phyloP scores from a whole-genome alignment of 2,329 filamentous ascomycete species.

The Zymoseptoria passerinii region DNA sequence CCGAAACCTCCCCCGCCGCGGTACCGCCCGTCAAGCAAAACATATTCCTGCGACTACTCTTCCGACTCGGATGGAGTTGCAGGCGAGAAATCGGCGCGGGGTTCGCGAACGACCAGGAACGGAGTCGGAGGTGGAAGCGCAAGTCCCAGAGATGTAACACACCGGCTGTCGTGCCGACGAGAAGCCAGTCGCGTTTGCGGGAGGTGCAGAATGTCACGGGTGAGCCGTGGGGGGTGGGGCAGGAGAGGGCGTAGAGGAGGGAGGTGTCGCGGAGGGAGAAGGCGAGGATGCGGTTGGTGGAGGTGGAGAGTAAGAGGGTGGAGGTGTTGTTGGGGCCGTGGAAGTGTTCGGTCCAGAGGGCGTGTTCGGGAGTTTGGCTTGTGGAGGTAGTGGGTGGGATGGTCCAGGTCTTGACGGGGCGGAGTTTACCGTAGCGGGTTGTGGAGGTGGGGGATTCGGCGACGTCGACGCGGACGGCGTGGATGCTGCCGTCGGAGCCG shows the following conservation, averaged over 20 bases:
- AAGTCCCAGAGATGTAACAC: constrained; percentile 93
- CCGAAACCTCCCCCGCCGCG: constrained; percentile 77
- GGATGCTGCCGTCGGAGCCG: constrained; percentile 79
- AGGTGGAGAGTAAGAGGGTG: constrained; percentile 79
- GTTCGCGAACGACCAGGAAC: constrained; percentile 79
- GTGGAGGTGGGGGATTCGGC: constrained; percentile 45
- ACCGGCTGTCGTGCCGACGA: constrained; percentile 86
- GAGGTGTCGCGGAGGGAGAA: constrained; percentile 84
- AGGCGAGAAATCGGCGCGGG: constrained; percentile 74
- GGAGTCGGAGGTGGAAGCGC: constrained; percentile 81
- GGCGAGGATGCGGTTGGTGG: constrained; percentile 70
- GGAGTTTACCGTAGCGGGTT: constrained; percentile 68
- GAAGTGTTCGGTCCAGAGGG: constrained; percentile 88
- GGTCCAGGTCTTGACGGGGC: constrained; percentile 69
- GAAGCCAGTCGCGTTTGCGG: constrained; percentile 77
- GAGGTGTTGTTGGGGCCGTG: constrained; percentile 66
- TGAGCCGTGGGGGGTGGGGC: constrained; percentile 83
- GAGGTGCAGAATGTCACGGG: constrained; percentile 89
- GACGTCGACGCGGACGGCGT: constrained; percentile 77
- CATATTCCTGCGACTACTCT: constrained; percentile 61
- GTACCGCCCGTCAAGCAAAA: constrained; percentile 85
- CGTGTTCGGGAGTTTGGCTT: constrained; percentile 54
- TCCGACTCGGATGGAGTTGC: constrained; percentile 57
- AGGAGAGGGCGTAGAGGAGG: constrained; percentile 69
- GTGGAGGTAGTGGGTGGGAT: constrained; percentile 42